Evolutionary conservation across 495 filamentous ascomycete genomes (phyloP).

Genomic region (Lophium mytilinum): DNA sequence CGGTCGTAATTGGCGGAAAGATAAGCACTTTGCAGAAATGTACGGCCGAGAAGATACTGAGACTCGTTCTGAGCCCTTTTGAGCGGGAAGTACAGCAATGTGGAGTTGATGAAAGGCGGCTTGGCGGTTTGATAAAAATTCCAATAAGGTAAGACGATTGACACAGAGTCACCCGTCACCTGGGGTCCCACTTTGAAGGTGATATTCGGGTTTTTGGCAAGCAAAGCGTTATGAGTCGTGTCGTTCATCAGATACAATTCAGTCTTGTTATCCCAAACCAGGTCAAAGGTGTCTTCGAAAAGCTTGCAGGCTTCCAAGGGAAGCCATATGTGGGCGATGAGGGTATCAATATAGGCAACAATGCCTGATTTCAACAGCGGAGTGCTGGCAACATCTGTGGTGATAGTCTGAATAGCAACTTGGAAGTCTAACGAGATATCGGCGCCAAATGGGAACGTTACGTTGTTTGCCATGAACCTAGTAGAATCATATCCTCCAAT

Average conservation of each 20-base stretch:
- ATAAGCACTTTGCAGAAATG: constrained; percentile 33
- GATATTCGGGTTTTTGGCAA: constrained; percentile 25
- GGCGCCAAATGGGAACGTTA: constrained; percentile 22
- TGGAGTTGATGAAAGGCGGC: constrained; percentile 19
- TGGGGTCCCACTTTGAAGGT: constrained; percentile 28
- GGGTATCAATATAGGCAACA: constrained; percentile 27
- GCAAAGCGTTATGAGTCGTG: constrained; percentile 22
- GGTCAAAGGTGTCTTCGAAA: constrained; percentile 31
- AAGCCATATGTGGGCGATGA: constrained; percentile 32
- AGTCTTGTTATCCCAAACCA: constrained; percentile 26
- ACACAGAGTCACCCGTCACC: constrained; percentile 14
- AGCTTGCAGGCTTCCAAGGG: constrained; percentile 25
- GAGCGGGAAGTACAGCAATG: constrained; percentile 31
- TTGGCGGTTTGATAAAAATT: constrained; percentile 30
- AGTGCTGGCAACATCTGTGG: constrained; percentile 12
- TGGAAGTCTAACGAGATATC: constrained; percentile 27
- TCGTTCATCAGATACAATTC: constrained; percentile 31
- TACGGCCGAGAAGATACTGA: constrained; percentile 32
- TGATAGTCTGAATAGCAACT: constrained; percentile 29
- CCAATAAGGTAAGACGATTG: constrained; percentile 31
- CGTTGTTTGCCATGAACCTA: constrained; percentile 23
- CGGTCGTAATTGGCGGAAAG: constrained; percentile 29
- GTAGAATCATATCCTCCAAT: constrained; percentile 32
- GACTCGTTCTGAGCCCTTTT: constrained; percentile 26
- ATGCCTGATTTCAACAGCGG: constrained; percentile 21